Conservation (phyloP, 1,284 basidiomycete species). For the Naganishia liquefaciens region DNA sequence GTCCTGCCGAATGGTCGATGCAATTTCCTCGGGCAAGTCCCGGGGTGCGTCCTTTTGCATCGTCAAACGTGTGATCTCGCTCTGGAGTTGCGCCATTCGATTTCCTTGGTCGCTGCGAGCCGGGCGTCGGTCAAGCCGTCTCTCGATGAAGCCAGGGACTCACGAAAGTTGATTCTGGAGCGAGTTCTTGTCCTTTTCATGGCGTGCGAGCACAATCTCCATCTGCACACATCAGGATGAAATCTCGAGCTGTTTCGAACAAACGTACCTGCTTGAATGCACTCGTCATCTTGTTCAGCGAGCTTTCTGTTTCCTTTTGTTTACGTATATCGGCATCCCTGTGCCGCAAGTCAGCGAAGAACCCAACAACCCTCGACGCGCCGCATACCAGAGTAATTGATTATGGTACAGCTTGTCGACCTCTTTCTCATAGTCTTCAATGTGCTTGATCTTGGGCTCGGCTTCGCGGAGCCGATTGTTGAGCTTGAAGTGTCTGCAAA, state of each 20-base stretch:
- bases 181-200: slow-evolving; percentile 22
- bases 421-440: slow-evolving; percentile 31
- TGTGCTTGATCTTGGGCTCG: slow-evolving; percentile 32
- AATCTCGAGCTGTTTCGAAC: neutral
- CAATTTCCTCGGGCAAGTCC: slow-evolving; percentile 10
- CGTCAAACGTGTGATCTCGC: slow-evolving; percentile 9
- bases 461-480: slow-evolving; percentile 27
- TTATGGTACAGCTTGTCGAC: slow-evolving; percentile 33
- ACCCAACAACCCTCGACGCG: neutral
- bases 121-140: no score
- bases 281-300: slow-evolving; percentile 30
- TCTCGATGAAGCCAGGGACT: neutral
- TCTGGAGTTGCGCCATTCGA: slow-evolving; percentile 1
- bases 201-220: slow-evolving; percentile 24
- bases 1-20: slow-evolving; percentile 23
- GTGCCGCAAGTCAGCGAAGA: neutral
- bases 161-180: slow-evolving; percentile 14
- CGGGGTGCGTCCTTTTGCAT: neutral
- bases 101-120: neutral
- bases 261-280: slow-evolving; percentile 29
- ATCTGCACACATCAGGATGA: slow-evolving; percentile 1
- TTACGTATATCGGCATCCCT: slow-evolving; percentile 32
- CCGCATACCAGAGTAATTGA: slow-evolving; percentile 31
- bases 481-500: slow-evolving; percentile 30
- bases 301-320: slow-evolving; percentile 24